Percentiles rank a stretch among this genome's conserved stretches.
Conservation (phyloP, 176 grass and related monocot genomes). For the Triticum dicoccoides region DNA sequence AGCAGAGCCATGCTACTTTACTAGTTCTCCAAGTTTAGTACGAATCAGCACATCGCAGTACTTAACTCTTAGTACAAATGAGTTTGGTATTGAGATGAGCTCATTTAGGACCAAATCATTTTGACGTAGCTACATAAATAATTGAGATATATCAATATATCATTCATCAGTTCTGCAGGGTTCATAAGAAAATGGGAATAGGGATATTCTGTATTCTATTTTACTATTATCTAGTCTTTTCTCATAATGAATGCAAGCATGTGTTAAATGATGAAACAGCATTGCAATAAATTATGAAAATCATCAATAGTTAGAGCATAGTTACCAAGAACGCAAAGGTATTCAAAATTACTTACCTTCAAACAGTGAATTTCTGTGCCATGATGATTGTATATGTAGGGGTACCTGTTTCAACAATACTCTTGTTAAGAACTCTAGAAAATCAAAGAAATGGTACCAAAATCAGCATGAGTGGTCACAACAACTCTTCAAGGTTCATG, state of each 20-base stretch:
- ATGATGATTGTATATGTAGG: slow-evolving; percentile 78
- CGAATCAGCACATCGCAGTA: neutral
- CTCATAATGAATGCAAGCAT: neutral
- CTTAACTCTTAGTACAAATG: neutral
- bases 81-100: neutral
- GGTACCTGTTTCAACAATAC: slow-evolving; percentile 63
- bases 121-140: neutral
- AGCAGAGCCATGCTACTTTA: neutral
- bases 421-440: slow-evolving; percentile 7
- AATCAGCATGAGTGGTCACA: neutral
- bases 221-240: neutral
- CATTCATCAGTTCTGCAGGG: neutral
- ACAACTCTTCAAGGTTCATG: neutral
- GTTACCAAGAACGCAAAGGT: neutral
- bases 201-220: neutral
- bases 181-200: neutral
- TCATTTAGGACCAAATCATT: neutral
- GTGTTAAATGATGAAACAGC: slow-evolving; percentile 1
- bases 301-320: neutral
- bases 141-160: neutral
- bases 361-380: slow-evolving; percentile 95
- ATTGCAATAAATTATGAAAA: slow-evolving; percentile 6
- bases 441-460: neutral
- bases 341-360: slow-evolving; percentile 51
- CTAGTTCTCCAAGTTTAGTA: neutral